Conservation (phyloP, 495 filamentous ascomycete genomes). For the Neurospora hispaniola region DNA sequence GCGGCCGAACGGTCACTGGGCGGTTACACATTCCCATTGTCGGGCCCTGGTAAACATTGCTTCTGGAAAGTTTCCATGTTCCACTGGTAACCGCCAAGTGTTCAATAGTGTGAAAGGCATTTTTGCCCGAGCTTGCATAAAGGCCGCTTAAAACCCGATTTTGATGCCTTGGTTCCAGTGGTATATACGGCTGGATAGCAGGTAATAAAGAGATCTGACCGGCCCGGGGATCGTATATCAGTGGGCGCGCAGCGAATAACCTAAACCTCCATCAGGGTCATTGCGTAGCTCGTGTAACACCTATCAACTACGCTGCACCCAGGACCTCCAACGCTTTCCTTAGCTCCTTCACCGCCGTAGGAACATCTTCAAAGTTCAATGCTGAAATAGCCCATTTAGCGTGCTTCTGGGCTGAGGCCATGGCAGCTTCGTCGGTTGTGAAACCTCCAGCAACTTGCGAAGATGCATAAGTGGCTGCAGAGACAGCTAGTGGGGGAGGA, state of each 20-base stretch:
- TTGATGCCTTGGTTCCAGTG: background rate
- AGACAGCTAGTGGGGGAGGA: slow-evolving; percentile 3
- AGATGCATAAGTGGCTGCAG: slow-evolving; percentile 6
- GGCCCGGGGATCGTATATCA: background rate
- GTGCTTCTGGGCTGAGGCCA: slow-evolving; percentile 80
- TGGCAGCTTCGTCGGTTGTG: slow-evolving; percentile 58
- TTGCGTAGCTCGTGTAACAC: background rate
- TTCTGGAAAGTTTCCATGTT: background rate
- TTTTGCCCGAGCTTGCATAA: slow-evolving; percentile 1
- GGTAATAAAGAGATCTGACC: background rate
- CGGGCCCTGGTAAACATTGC: background rate
- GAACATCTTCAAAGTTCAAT: slow-evolving; percentile 89
- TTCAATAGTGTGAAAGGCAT: background rate
- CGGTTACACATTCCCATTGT: background rate
- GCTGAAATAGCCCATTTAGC: slow-evolving; percentile 96
- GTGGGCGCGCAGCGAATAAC: background rate
- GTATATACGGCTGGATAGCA: background rate
- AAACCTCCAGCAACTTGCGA: slow-evolving; percentile 7
- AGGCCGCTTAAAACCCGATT: background rate
- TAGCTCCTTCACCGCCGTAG: slow-evolving; percentile 81
- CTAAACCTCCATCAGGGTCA: background rate
- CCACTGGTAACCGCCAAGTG: background rate
- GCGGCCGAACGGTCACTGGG: background rate
- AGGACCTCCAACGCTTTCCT: slow-evolving; percentile 59
- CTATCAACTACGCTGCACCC: slow-evolving; percentile 36